Conservation (phyloP, 2,329 filamentous ascomycete genomes). For the Aspergillus sp. region DNA sequence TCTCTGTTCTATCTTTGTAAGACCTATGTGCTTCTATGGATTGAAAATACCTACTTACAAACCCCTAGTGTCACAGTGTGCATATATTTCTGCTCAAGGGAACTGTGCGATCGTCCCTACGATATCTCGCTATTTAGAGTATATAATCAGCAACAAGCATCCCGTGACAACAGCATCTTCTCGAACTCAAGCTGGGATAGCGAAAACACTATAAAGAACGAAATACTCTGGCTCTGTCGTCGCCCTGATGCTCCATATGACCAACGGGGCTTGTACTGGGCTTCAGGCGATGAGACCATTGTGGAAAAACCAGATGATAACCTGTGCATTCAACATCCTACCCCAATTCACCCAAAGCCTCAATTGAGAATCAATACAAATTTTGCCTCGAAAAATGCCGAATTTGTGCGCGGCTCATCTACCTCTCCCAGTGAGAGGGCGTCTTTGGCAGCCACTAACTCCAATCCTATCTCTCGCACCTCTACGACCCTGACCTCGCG, state of each 20-base stretch:
- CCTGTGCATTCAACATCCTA: constrained; percentile 28
- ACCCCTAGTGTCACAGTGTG: constrained; percentile 27
- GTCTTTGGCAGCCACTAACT: constrained; percentile 11
- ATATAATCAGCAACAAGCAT: constrained; percentile 18
- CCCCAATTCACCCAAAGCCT: constrained; percentile 22
- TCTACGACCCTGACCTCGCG: constrained; percentile 23
- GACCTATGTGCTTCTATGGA: constrained; percentile 5
- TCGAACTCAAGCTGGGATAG: constrained; percentile 32
- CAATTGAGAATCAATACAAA: constrained; percentile 27
- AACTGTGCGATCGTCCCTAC: constrained; percentile 33
- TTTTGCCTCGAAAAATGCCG: constrained; percentile 20
- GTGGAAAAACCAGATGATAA: constrained; percentile 23
- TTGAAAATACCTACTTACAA: background rate
- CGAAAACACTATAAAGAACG: constrained; percentile 31
- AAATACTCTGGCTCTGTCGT: constrained; percentile 33
- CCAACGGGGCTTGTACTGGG: constrained; percentile 18
- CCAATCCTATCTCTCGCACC: constrained; percentile 22
- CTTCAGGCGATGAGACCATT: constrained; percentile 11
- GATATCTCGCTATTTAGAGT: constrained; percentile 33
- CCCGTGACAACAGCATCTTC: constrained; percentile 24
- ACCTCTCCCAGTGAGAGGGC: constrained; percentile 18
- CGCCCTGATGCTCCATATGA: constrained; percentile 27
- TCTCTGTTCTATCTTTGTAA: constrained; percentile 32
- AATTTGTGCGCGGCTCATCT: constrained; percentile 25
- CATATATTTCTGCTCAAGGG: constrained; percentile 32